Conservation (phyloP, 1,284 basidiomycete genomes). For the Cryptococcus hybrid region DNA sequence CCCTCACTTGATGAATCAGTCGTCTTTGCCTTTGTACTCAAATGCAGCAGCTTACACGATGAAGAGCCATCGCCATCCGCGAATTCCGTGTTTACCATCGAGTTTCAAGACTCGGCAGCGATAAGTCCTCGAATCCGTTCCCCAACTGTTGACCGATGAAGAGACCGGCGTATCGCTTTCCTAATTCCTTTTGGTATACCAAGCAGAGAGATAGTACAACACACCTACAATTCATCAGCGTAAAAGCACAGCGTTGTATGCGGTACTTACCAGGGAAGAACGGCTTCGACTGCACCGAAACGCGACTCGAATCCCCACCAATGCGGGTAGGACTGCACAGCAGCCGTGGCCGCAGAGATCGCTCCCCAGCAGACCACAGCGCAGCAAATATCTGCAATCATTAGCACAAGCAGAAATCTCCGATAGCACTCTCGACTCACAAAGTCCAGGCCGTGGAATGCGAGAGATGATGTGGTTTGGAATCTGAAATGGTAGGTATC, state of each 20-base stretch:
- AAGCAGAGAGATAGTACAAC: slow-evolving; percentile 34
- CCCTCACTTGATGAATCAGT: slow-evolving; percentile 15
- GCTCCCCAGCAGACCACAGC: slow-evolving; percentile 23
- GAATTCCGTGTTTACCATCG: slow-evolving; percentile 26
- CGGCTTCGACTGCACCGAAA: slow-evolving; percentile 32
- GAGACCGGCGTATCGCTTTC: slow-evolving; percentile 27
- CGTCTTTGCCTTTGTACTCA: no score
- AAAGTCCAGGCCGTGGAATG: slow-evolving; percentile 31
- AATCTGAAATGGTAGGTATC: slow-evolving; percentile 39
- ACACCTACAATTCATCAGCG: slow-evolving; percentile 17
- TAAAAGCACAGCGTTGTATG: neutral
- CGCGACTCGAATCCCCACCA: slow-evolving; percentile 19
- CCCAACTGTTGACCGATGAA: slow-evolving; percentile 40
- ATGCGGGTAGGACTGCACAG: no score
- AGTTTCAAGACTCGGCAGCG: slow-evolving; percentile 28
- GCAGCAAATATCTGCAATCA: slow-evolving; percentile 25
- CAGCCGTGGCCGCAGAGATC: no score
- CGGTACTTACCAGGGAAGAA: slow-evolving; percentile 22
- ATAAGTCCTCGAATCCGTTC: slow-evolving; percentile 40
- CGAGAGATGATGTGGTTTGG: slow-evolving; percentile 39
- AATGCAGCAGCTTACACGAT: slow-evolving; percentile 11
- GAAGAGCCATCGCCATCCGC: slow-evolving; percentile 33
- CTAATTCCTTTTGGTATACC: slow-evolving; percentile 40
- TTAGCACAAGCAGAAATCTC: neutral
- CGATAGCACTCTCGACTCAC: slow-evolving; percentile 3